Evolutionary conservation across 2,329 filamentous ascomycete species (phyloP).

Genomic region (Fusarium torreyae): DNA sequence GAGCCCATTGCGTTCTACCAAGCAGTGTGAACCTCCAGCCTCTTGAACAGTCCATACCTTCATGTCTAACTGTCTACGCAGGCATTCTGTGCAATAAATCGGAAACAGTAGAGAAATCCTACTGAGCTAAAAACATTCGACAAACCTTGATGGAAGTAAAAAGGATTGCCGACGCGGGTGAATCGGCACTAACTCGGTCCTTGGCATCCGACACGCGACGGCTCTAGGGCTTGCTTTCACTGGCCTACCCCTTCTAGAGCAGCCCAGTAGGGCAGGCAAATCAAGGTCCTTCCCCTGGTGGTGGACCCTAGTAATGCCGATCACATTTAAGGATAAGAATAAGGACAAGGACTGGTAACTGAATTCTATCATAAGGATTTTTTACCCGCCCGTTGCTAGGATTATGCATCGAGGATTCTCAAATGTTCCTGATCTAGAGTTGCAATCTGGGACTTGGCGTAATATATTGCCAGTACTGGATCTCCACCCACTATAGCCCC

Average conservation of each 20-base stretch:
- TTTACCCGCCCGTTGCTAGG: not conserved
- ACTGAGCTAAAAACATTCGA: not conserved
- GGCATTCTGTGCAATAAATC: not conserved
- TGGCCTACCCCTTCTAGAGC: not conserved
- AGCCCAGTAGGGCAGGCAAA: not conserved
- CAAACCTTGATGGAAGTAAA: not conserved
- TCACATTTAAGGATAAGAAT: not conserved
- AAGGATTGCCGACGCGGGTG: not conserved
- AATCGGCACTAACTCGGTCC: not conserved
- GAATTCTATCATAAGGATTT: not conserved
- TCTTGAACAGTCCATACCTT: no score
- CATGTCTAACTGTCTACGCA: not conserved
- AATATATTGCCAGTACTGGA: not conserved
- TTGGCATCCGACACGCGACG: not conserved
- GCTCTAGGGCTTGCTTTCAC: not conserved
- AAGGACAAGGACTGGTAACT: not conserved
- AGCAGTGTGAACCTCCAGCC: no score
- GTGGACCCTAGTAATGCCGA: not conserved
- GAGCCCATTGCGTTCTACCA: no score
- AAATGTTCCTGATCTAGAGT: not conserved
- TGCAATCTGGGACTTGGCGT: not conserved
- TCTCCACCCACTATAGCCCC: fast-evolving
- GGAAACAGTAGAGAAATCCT: not conserved
- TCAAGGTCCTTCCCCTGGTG: not conserved
- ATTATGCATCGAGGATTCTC: not conserved